Evolutionary conservation across 306 rosid genomes (phyloP), one percentile per base, ranked within the genome.

Genomic region (Trifolium dubium): DNA sequence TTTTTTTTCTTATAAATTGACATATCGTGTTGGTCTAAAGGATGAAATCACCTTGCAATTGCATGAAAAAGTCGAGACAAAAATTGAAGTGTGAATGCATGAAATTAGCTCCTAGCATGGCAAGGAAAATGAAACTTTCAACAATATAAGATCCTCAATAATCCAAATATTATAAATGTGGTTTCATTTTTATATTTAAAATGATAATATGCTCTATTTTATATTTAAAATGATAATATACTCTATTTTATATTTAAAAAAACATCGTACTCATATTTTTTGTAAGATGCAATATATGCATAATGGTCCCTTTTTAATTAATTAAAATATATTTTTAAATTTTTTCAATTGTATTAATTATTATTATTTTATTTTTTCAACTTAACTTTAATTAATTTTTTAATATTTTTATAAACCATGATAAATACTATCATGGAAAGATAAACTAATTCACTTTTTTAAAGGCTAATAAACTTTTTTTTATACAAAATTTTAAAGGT

Each of bases 11-110:
- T 11, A 23, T 77, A 70, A 69, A 23, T 69, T 77, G 83, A 50
- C 79, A 40, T 19, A 64, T 47, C 68, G 13, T 31, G 39, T 59
- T 37, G 29, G 44, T 59, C 28, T 41, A 2, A 51, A 50, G 56
- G 12, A 72, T 76, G 82, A 82, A 72, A 51, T 60, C 23, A 56
- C 77, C 64, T 51, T 31, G 69, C 49, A 67, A 39, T 72, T 82
- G 63, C 76, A 2, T 53, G 6, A 4, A 72, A 54, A 77, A 4
- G 50, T 73, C 8, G 30, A 72, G 79, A 61, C 73, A 72, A 82
- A 77, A 60, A 23, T 28, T 51, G 13, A 61, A 34, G 31, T 61
- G 76, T 77, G 68, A 77, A 72, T 59, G 39, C 19, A 14, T 2
- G 30, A 31, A 76, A 39, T 13, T 41, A 35, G 17, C 64, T 35